Evolutionary conservation across 2,329 filamentous ascomycete genomes (phyloP).

Genomic region (Chaetomium strumarium): DNA sequence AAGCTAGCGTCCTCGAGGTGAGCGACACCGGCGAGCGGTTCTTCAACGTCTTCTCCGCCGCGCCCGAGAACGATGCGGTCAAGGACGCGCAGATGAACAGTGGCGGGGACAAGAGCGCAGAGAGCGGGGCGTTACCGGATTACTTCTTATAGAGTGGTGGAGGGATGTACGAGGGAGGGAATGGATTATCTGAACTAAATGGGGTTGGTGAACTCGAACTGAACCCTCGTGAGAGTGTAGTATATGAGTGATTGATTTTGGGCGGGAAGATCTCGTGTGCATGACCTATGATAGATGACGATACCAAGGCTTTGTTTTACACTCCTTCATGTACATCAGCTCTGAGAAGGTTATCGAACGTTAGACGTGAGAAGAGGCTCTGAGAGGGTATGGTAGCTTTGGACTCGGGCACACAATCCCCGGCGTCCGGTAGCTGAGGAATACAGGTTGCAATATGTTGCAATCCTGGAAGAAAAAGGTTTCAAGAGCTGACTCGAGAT

Average conservation of each 20-base stretch:
- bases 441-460: too few relatives aligned
- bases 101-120: conserved; percentile 60
- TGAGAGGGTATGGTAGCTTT: too few relatives aligned
- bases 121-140: conserved; percentile 59
- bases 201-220: too few relatives aligned
- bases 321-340: too few relatives aligned
- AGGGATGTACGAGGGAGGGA: not conserved
- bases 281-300: not conserved
- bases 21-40: conserved; percentile 87
- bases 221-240: too few relatives aligned
- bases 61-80: conserved; percentile 89
- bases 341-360: too few relatives aligned
- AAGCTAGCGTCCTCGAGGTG: conserved; percentile 95
- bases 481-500: not conserved
- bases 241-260: too few relatives aligned
- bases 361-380: too few relatives aligned
- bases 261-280: too few relatives aligned
- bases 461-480: not conserved
- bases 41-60: conserved; percentile 97
- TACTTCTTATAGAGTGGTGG: conserved; percentile 56
- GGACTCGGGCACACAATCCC: too few relatives aligned
- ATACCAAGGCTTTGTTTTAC: not conserved
- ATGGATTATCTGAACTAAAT: not conserved
- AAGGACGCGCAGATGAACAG: conserved; percentile 71
- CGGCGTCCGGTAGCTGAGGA: too few relatives aligned